Evolutionary conservation across 257 asterid genomes (phyloP).

Genomic region (Penstemon barbatus): DNA sequence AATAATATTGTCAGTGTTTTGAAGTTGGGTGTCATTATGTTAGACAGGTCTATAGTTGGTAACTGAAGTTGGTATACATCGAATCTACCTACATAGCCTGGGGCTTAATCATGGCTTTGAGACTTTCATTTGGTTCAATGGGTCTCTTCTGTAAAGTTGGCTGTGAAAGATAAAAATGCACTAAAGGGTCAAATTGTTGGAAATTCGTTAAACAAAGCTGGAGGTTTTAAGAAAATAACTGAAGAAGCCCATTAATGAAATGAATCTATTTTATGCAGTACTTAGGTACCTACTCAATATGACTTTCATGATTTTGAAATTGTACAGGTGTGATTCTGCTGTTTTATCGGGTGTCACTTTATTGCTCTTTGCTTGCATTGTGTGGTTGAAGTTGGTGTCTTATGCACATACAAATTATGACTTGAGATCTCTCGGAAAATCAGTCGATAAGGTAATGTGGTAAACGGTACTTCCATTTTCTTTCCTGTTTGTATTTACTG

Average conservation of each 20-base stretch:
- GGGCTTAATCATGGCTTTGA: no score
- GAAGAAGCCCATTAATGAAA: conserved; percentile 1
- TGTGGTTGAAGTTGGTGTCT: conserved; percentile 89
- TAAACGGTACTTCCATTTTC: neutral
- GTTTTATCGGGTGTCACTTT: conserved; percentile 72
- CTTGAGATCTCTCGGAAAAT: conserved; percentile 63
- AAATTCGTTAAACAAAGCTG: neutral
- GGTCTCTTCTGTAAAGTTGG: conserved; percentile 13
- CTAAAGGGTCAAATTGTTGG: conserved; percentile 1
- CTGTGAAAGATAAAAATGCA: conserved; percentile 11
- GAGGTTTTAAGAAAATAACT: conserved; percentile 11
- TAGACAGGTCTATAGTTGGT: no score
- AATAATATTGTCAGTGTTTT: neutral
- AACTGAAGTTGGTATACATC: no score
- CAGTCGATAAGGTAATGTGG: conserved; percentile 65
- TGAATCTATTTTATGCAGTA: conserved; percentile 15
- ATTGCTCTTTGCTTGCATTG: conserved; percentile 71
- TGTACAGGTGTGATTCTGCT: conserved; percentile 85
- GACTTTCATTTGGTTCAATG: neutral
- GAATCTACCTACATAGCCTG: no score
- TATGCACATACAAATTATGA: conserved; percentile 89
- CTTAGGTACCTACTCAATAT: conserved; percentile 21
- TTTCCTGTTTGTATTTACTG: conserved; percentile 10
- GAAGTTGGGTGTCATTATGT: neutral
- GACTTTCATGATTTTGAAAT: conserved; percentile 25